Conservation (phyloP, 495 filamentous ascomycete genomes). For the Jackrogersella minutella region DNA sequence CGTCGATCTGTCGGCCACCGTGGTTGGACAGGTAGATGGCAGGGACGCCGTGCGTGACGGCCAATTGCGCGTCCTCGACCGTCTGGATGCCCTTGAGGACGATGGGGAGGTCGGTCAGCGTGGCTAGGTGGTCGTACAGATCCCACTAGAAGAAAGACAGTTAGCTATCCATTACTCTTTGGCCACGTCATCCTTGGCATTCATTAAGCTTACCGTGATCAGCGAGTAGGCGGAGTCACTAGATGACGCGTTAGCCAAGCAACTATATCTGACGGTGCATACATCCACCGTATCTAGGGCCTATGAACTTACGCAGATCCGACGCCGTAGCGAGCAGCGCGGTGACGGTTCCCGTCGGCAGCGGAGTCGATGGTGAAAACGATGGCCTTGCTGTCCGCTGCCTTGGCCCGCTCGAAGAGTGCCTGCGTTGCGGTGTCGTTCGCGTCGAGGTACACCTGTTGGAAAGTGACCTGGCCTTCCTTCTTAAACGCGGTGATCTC, state of each 20-base stretch:
- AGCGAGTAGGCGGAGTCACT: constrained; percentile 32
- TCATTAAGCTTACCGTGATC: constrained; percentile 34
- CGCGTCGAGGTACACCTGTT: constrained; percentile 50
- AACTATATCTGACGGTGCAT: neutral
- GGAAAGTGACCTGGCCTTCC: constrained; percentile 47
- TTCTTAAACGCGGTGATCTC: constrained; percentile 46
- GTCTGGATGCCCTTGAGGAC: constrained; percentile 55
- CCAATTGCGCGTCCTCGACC: constrained; percentile 50
- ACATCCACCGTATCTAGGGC: neutral
- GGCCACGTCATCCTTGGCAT: neutral
- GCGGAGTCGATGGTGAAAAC: constrained; percentile 53
- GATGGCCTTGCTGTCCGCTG: constrained; percentile 48
- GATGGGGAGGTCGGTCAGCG: constrained; percentile 50
- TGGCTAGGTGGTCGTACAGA: constrained; percentile 40
- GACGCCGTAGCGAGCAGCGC: constrained; percentile 48
- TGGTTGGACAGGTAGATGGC: constrained; percentile 55
- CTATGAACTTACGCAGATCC: constrained; percentile 39
- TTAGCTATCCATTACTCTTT: too few species aligned
- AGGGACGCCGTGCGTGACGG: constrained; percentile 41
- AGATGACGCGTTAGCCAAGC: constrained; percentile 13
- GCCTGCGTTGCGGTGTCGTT: constrained; percentile 47
- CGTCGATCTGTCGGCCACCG: constrained; percentile 54
- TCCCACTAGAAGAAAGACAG: constrained; percentile 37
- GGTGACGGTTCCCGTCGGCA: constrained; percentile 49
- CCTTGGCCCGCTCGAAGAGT: constrained; percentile 45